Percentiles rank a stretch among this genome's conserved stretches.
phyloP scores from a whole-genome alignment of 495 filamentous ascomycete species.

The Penicillium bovifimosum region DNA sequence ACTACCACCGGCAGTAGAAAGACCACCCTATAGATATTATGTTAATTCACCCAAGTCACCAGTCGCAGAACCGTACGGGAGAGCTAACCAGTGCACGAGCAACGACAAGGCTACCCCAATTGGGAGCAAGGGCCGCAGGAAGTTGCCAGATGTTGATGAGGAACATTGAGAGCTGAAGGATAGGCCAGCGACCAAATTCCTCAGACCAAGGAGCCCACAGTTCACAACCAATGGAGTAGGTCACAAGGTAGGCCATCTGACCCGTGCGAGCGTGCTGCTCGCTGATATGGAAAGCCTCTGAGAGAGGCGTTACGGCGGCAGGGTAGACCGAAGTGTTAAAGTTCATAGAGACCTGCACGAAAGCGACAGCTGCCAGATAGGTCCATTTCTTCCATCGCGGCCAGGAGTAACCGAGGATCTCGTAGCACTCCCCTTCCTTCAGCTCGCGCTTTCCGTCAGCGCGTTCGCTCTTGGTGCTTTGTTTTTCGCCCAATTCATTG shows the following conservation, averaged over 20 bases:
- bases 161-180: constrained; percentile 62
- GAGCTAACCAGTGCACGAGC: constrained; percentile 50
- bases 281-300: constrained; percentile 56
- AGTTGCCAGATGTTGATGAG: constrained; percentile 72
- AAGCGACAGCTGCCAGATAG: constrained; percentile 63
- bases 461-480: constrained; percentile 4
- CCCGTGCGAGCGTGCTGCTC: constrained; percentile 57
- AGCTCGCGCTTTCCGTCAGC: constrained; percentile 52
- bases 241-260: constrained; percentile 63
- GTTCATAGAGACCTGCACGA: constrained; percentile 77
- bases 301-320: constrained; percentile 48
- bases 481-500: neutral
- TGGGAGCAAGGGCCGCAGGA: constrained; percentile 61
- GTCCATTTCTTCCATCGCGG: constrained; percentile 67
- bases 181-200: constrained; percentile 65
- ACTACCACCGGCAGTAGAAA: constrained; percentile 66
- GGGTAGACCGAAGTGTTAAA: constrained; percentile 45
- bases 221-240: constrained; percentile 74
- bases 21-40: constrained; percentile 18
- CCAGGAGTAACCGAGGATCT: constrained; percentile 59
- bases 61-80: neutral
- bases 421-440: constrained; percentile 57
- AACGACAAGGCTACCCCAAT: constrained; percentile 59
- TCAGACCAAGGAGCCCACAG: constrained; percentile 79
- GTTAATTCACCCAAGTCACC: constrained; percentile 1